A percentile compares a stretch with the other conserved stretches of the same genome.
Evolutionary conservation across 306 rosid species (phyloP).

Genomic region (Parietaria judaica): DNA sequence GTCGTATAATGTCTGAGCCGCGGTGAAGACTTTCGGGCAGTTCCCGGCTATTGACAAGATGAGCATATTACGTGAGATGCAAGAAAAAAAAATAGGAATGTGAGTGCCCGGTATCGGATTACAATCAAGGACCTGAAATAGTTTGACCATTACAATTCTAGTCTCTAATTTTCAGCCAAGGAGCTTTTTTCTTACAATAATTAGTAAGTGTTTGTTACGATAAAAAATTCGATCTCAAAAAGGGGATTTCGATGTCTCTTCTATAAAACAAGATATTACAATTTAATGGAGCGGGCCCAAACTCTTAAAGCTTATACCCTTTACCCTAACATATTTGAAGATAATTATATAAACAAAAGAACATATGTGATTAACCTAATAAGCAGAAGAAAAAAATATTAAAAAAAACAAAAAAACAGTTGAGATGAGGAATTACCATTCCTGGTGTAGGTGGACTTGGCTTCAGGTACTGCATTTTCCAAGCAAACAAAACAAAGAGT

Average conservation of each 20-base stretch:
- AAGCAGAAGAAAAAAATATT: background rate
- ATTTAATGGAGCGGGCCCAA: no score
- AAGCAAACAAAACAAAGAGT: slow-evolving; percentile 13
- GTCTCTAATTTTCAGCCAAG: no score
- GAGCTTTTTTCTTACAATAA: no score
- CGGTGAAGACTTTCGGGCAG: slow-evolving; percentile 50
- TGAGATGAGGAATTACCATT: slow-evolving; percentile 15
- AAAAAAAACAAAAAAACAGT: background rate
- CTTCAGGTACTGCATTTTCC: slow-evolving; percentile 49
- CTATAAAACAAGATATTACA: no score
- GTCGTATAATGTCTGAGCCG: slow-evolving; percentile 69
- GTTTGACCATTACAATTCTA: background rate
- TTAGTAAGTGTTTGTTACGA: no score
- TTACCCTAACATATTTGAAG: background rate
- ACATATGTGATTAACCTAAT: background rate
- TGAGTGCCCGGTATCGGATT: no score
- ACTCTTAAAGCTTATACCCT: no score
- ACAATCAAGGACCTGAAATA: no score
- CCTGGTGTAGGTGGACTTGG: slow-evolving; percentile 34
- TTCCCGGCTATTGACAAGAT: slow-evolving; percentile 41
- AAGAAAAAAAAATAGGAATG: no score
- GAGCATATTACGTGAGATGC: background rate
- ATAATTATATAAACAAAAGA: background rate
- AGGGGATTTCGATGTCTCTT: no score
- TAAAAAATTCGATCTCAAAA: no score